Conservation (phyloP, 1,284 basidiomycete species). For the Marasmius oreades region DNA sequence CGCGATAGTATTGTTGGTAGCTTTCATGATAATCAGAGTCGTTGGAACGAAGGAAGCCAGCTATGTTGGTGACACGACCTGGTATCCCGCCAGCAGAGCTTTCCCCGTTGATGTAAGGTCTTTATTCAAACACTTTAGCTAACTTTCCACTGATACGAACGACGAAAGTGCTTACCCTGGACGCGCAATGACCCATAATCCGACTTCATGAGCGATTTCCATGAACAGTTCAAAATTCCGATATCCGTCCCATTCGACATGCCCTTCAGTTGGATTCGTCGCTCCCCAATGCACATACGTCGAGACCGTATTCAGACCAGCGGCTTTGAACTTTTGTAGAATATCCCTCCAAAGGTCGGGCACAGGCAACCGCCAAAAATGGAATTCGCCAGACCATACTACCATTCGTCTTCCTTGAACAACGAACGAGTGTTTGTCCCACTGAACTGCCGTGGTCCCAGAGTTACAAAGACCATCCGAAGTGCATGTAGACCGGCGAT, state of each 20-base stretch:
- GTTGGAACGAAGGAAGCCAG: conserved; percentile 5
- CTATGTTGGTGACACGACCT: conserved; percentile 9
- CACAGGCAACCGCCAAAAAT: conserved; percentile 11
- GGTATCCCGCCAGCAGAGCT: conserved; percentile 10
- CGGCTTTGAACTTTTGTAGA: conserved; percentile 14
- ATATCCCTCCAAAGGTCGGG: conserved; percentile 16
- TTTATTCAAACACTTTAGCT: background rate
- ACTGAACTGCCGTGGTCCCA: background rate
- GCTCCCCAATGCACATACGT: conserved; percentile 7
- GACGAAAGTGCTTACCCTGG: conserved; percentile 3
- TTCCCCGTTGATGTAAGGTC: conserved; percentile 11
- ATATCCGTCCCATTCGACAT: conserved; percentile 5
- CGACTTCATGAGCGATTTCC: conserved; percentile 7
- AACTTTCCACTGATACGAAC: background rate
- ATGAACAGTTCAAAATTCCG: conserved; percentile 3
- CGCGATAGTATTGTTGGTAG: conserved; percentile 6
- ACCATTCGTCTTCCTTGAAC: background rate
- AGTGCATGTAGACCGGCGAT: background rate
- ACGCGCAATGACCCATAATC: conserved; percentile 7
- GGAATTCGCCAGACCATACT: conserved; percentile 12
- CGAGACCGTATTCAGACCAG: conserved; percentile 12
- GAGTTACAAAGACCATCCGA: conserved; percentile 1
- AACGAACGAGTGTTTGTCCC: background rate
- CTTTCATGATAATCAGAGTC: conserved; percentile 7
- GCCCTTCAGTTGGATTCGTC: conserved; percentile 1